phyloP scores from a whole-genome alignment of 1,139 yeast genomes.

The Sugiyamaella grinbergsii region DNA sequence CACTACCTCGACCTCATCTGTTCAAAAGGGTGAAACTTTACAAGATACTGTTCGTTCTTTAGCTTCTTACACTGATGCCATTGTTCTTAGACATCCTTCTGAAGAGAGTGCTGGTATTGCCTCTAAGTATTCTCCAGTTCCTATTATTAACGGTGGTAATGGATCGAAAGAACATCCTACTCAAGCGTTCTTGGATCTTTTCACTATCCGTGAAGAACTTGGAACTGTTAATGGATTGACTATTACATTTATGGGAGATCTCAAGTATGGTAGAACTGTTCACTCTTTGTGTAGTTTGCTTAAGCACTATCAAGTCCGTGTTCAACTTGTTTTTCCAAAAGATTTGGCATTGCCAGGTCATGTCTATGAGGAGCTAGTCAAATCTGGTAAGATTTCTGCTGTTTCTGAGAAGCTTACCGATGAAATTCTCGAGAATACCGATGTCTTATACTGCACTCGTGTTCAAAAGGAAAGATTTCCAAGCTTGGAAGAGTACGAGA shows the following conservation, averaged over 20 bases:
- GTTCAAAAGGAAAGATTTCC: conserved; percentile 96
- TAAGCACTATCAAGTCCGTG: conserved; percentile 88
- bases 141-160: conserved; percentile 97
- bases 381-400: conserved; percentile 65
- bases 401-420: conserved; percentile 80
- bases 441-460: conserved; percentile 96
- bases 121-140: conserved; percentile 94
- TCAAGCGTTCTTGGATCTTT: conserved; percentile 94
- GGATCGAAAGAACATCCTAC: conserved; percentile 98
- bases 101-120: conserved; percentile 93
- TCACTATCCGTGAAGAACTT: conserved; percentile 97
- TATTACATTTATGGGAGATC: conserved; percentile 98
- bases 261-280: conserved; percentile 97
- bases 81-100: conserved; percentile 94
- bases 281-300: conserved; percentile 92
- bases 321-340: conserved; percentile 88
- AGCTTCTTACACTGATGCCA: conserved; percentile 95
- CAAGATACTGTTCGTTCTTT: conserved; percentile 95
- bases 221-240: conserved; percentile 98
- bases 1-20: conserved; percentile 82
- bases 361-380: conserved; percentile 63
- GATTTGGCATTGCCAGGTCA: conserved; percentile 82
- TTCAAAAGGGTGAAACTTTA: conserved; percentile 96
- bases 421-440: conserved; percentile 83
- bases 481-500: conserved; percentile 72